phyloP scores from a whole-genome alignment of 139 green algal species.

The Chlorella sp. region DNA sequence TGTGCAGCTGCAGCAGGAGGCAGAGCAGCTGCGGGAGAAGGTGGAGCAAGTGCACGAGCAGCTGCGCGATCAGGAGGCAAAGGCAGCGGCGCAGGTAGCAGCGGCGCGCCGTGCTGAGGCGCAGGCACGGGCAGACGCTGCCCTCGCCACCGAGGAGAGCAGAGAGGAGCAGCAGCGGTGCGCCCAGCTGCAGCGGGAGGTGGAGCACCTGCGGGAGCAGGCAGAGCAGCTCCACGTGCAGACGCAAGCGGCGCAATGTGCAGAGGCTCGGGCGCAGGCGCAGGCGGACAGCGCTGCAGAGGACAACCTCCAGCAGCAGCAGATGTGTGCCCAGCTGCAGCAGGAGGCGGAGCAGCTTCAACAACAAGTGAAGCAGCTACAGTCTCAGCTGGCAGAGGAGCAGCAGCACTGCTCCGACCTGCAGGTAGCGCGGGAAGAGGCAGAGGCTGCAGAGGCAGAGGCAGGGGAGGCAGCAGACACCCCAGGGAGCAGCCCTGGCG shows the following conservation, averaged over 20 bases:
- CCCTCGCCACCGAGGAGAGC: background rate
- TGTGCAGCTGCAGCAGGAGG: background rate
- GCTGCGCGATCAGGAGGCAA: background rate
- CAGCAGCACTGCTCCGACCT: too few species aligned
- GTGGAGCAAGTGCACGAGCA: background rate
- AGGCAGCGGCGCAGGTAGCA: background rate
- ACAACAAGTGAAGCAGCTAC: background rate
- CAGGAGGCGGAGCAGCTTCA: background rate
- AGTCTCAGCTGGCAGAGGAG: background rate
- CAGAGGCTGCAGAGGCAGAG: background rate
- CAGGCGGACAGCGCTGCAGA: background rate
- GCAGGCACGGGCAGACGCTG: background rate
- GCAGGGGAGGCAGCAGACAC: background rate
- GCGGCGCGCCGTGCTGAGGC: too few species aligned
- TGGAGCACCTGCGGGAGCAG: background rate
- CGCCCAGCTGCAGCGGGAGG: background rate
- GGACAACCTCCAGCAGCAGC: background rate
- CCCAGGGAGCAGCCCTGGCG: background rate
- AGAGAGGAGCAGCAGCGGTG: background rate
- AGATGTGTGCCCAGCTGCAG: background rate
- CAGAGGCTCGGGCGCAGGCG: background rate
- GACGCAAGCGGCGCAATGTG: background rate
- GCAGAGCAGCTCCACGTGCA: background rate
- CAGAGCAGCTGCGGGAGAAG: background rate
- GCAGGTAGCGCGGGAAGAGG: background rate